phyloP scores from a whole-genome alignment of 78 protist species.

The Dictyostelium intermedium region DNA sequence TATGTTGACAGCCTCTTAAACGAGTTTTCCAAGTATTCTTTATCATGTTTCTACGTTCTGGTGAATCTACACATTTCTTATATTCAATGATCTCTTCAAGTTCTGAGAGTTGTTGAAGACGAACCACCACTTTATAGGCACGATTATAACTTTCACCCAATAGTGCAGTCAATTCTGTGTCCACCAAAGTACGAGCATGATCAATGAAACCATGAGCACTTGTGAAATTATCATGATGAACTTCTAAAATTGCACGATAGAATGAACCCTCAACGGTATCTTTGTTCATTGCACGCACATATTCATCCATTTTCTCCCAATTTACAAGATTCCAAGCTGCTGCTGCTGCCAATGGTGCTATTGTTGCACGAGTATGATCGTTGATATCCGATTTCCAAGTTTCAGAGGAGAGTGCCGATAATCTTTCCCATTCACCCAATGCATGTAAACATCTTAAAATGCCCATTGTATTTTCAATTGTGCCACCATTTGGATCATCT shows the following conservation, averaged over 20 bases:
- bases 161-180: constrained; percentile 94
- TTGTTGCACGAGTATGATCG: not conserved
- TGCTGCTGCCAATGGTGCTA: constrained; percentile 94
- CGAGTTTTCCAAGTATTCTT: constrained; percentile 89
- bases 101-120: constrained; percentile 93
- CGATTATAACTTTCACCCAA: constrained; percentile 91
- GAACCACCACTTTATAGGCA: constrained; percentile 89
- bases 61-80: constrained; percentile 18
- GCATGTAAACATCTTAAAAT: constrained; percentile 95
- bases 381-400: constrained; percentile 71
- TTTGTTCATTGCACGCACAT: constrained; percentile 74
- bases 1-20: constrained; percentile 88
- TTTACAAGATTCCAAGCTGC: constrained; percentile 92
- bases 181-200: constrained; percentile 86
- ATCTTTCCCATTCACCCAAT: constrained; percentile 94
- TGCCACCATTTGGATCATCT: constrained; percentile 54
- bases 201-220: constrained; percentile 83
- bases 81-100: constrained; percentile 92
- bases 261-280: constrained; percentile 82
- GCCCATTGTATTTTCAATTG: constrained; percentile 82
- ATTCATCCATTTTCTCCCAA: constrained; percentile 87
- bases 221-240: constrained; percentile 66
- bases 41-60: constrained; percentile 67
- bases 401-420: constrained; percentile 70
- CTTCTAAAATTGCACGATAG: constrained; percentile 83